Percentiles rank a stretch among this genome's conserved stretches.
These are phyloP conservation scores for Ascochyta koolunga DNA, from an alignment of 2,329 filamentous ascomycete species.

Conservation along the genomic window DNA sequence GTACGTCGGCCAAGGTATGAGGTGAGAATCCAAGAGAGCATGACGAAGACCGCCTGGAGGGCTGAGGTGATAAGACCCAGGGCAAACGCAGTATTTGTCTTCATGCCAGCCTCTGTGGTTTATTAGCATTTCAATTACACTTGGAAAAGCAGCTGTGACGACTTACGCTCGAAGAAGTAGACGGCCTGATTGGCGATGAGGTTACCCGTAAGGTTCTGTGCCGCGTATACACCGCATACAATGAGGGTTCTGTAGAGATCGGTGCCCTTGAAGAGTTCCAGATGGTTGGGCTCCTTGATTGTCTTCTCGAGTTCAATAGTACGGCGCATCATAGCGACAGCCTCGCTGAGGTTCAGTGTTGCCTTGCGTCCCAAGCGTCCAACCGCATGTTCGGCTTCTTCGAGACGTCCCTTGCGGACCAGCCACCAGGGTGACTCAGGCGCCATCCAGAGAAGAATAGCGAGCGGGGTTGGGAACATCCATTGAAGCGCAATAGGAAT, in stretches of 20 bases:
- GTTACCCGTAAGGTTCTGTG: slow-evolving; percentile 68
- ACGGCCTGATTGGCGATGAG: slow-evolving; percentile 68
- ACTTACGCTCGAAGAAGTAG: slow-evolving; percentile 64
- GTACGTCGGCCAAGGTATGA: slow-evolving; percentile 67
- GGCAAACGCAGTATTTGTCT: slow-evolving; percentile 61
- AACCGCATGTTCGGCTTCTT: slow-evolving; percentile 55
- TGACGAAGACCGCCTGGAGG: slow-evolving; percentile 67
- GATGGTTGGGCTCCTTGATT: slow-evolving; percentile 54
- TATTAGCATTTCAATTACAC: slow-evolving; percentile 29
- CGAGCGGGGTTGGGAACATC: slow-evolving; percentile 53
- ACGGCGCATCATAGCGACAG: slow-evolving; percentile 66
- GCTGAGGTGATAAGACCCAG: slow-evolving; percentile 69
- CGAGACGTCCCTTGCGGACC: slow-evolving; percentile 51
- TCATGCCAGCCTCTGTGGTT: slow-evolving; percentile 65
- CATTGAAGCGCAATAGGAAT: slow-evolving; percentile 50
- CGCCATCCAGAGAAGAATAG: slow-evolving; percentile 54
- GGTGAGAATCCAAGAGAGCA: slow-evolving; percentile 71
- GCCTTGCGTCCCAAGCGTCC: slow-evolving; percentile 56
- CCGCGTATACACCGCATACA: slow-evolving; percentile 63
- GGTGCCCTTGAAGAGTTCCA: slow-evolving; percentile 62
- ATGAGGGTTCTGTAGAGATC: slow-evolving; percentile 62
- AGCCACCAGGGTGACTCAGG: slow-evolving; percentile 62
- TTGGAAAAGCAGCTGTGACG: slow-evolving; percentile 10
- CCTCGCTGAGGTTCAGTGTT: slow-evolving; percentile 51
- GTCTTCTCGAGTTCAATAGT: slow-evolving; percentile 61